Percentiles rank a stretch among this genome's conserved stretches.
phyloP scores from a whole-genome alignment of 140 eudicot species.

The Ambrosia hybrid region DNA sequence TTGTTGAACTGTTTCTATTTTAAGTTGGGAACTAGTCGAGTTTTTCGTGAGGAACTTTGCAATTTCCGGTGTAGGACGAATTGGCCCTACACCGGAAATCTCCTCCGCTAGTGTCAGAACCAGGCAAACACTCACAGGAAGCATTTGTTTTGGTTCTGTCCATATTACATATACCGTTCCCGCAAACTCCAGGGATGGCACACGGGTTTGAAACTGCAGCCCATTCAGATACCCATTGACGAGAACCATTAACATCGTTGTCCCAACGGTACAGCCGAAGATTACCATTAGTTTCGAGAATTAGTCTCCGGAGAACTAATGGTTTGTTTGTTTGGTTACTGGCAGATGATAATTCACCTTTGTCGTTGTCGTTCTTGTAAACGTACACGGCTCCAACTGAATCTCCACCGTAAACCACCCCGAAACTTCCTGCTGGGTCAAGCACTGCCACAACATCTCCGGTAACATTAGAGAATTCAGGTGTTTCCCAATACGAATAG shows the following conservation, averaged over 20 bases:
- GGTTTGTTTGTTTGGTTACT: constrained; percentile 45
- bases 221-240: constrained; percentile 95
- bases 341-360: constrained; percentile 52
- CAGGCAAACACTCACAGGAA: constrained; percentile 71
- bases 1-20: constrained; percentile 53
- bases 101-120: constrained; percentile 32
- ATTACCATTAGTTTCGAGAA: constrained; percentile 77
- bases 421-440: constrained; percentile 80
- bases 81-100: constrained; percentile 49
- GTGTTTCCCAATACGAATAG: constrained; percentile 78
- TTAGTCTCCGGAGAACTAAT: constrained; percentile 51
- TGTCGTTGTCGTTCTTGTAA: constrained; percentile 75
- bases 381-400: constrained; percentile 73
- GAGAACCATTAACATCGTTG: constrained; percentile 74
- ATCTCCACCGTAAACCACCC: constrained; percentile 72
- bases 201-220: constrained; percentile 96
- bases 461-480: constrained; percentile 84
- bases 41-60: constrained; percentile 40
- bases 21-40: constrained; percentile 38
- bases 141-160: constrained; percentile 63
- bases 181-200: constrained; percentile 82
- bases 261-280: constrained; percentile 80
- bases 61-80: constrained; percentile 56
- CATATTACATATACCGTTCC: constrained; percentile 79
- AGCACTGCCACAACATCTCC: constrained; percentile 86